Conservation (phyloP, 495 filamentous ascomycete genomes). For the Xylaria sp. region DNA sequence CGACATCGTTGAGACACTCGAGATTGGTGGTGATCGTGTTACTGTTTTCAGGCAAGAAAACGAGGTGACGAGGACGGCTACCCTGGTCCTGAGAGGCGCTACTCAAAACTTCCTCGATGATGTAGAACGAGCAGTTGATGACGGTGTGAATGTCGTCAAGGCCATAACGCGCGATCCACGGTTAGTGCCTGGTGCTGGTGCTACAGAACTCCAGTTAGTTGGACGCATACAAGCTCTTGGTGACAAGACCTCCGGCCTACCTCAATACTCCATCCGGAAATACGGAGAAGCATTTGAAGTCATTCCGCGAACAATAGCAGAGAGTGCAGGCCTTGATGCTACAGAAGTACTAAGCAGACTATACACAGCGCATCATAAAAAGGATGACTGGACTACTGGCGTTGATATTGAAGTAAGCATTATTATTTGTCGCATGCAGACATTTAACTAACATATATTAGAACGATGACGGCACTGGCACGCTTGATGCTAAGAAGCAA, state of each 20-base stretch:
- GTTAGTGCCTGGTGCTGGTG: constrained; percentile 93
- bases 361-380: constrained; percentile 91
- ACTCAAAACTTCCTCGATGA: constrained; percentile 99
- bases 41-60: constrained; percentile 98
- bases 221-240: constrained; percentile 87
- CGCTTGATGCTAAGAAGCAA: constrained; percentile 84
- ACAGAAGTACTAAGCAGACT: constrained; percentile 91
- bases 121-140: constrained; percentile 95
- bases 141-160: constrained; percentile 98
- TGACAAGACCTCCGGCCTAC: constrained; percentile 88
- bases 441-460: constrained; percentile 41
- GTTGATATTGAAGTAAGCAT: constrained; percentile 82
- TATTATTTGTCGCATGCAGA: neutral
- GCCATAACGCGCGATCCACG: constrained; percentile 93
- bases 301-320: constrained; percentile 89
- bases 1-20: constrained; percentile 95
- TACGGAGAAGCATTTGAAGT: constrained; percentile 98
- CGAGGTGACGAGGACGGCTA: constrained; percentile 89
- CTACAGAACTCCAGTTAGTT: constrained; percentile 93
- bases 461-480: constrained; percentile 79
- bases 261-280: constrained; percentile 96
- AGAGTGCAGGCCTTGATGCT: constrained; percentile 93
- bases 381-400: constrained; percentile 85
- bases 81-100: constrained; percentile 92
- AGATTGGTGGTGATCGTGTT: constrained; percentile 98